phyloP scores from a whole-genome alignment of 352 stramenopile genomes.

The Plasmopara muralis region DNA sequence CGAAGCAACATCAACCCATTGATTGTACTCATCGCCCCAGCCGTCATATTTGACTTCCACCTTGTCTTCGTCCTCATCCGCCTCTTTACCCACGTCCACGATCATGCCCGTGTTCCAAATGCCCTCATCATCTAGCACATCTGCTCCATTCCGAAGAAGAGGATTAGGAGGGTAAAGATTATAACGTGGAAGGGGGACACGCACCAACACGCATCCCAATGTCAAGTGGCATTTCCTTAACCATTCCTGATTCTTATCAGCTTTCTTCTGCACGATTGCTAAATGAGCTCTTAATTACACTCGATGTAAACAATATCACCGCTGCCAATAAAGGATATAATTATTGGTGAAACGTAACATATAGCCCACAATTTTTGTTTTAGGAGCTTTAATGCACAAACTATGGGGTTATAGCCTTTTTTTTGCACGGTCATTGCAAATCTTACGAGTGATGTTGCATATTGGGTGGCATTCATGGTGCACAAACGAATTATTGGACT shows the following conservation, averaged over 20 bases:
- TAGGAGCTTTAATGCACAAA: too few relatives aligned
- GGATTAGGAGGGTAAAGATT: conserved; percentile 4
- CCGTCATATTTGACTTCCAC: conserved; percentile 83
- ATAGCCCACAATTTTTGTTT: too few relatives aligned
- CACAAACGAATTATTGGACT: too few relatives aligned
- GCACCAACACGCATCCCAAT: conserved; percentile 64
- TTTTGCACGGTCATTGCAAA: too few relatives aligned
- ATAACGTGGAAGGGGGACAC: conserved; percentile 10
- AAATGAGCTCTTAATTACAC: neutral
- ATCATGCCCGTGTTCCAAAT: conserved; percentile 79
- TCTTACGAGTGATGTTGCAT: too few relatives aligned
- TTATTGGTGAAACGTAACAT: too few relatives aligned
- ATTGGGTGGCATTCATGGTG: too few relatives aligned
- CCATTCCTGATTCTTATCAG: conserved; percentile 7
- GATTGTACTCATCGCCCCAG: conserved; percentile 77
- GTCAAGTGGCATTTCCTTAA: conserved; percentile 50
- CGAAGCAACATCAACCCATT: conserved; percentile 51
- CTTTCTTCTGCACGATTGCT: conserved; percentile 1
- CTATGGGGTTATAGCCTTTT: too few relatives aligned
- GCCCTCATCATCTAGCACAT: conserved; percentile 75
- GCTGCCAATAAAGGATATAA: too few relatives aligned
- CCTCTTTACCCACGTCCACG: conserved; percentile 56
- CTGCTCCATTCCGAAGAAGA: conserved; percentile 14
- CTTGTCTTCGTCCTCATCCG: conserved; percentile 27
- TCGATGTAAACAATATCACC: too few relatives aligned